Evolutionary conservation across 208 protist genomes (phyloP), one percentile per base, ranked within the genome.

Genomic region (Hexamita inflata): DNA sequence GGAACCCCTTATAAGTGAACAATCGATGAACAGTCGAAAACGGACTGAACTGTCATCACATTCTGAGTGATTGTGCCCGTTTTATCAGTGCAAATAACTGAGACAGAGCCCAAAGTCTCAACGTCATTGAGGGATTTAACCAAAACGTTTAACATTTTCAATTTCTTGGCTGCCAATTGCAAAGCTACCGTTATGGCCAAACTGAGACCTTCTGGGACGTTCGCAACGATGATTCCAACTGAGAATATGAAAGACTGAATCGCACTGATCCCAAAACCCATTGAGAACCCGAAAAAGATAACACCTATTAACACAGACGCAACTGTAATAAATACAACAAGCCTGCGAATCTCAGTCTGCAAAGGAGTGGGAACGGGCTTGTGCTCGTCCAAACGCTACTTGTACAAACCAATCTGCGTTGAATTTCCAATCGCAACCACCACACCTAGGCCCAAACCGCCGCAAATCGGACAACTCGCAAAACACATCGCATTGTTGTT

Each of bases 11-110:
- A 30, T n/a, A 13, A 24, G 19, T 15, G 15, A 30, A 13, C 34
- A 15, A 15, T n/a, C 13, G 34, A 66, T 24, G 29, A 38, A 40
- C 60, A 15, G 13, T 66, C 30, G 30, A 19, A 15, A 38, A 66
- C 15, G 60, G 15, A 38, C 26, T 15, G 26, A 15, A 84, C 81
- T 58, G 62, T 85, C 78, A 84, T 84, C 30, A 73, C 57, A 68
- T 85, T 85, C 42, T 74, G 58, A 58, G 82, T 84, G 0, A 84
- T 59, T 53, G 82, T 84, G 11, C 82, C 82, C 35, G 82, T 84
- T 34, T 84, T 84, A 64, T 84, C 82, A 40, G 53, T 70, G 58
- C 81, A 84, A 73, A 84, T 83, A 49, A 60, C 65, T 34, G 81
- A 85, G n/a, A 77, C 78, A 24, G 77, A 76, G 13, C 82, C 82